Evolutionary conservation across 208 protist species (phyloP).

Genomic region (Acanthamoeba castellanii): DNA sequence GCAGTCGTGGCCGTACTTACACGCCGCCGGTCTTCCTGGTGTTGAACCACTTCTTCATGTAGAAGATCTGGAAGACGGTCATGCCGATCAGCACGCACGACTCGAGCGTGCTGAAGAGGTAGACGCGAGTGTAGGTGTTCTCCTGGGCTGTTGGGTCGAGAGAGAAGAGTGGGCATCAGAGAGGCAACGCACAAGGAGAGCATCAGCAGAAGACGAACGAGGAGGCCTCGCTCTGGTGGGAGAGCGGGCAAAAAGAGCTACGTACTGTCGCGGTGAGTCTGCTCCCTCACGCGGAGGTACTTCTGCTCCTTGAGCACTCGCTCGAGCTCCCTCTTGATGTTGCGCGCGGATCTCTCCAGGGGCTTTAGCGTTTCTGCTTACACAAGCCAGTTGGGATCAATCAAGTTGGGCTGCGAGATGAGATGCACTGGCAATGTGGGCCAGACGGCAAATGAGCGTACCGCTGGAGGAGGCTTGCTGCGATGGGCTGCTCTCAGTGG

Average conservation of each 20-base stretch:
- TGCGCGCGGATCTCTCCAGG: slow-evolving; percentile 3
- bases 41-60: slow-evolving; percentile 74
- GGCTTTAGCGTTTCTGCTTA: neutral
- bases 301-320: slow-evolving; percentile 19
- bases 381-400: neutral
- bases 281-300: slow-evolving; percentile 43
- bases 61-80: slow-evolving; percentile 61
- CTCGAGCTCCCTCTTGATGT: slow-evolving; percentile 19
- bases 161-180: neutral
- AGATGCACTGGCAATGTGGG: neutral
- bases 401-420: too few species aligned
- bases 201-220: neutral
- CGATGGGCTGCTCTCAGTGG: neutral
- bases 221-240: neutral
- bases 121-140: slow-evolving; percentile 65
- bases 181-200: neutral
- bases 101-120: slow-evolving; percentile 67
- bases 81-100: slow-evolving; percentile 41
- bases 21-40: slow-evolving; percentile 36
- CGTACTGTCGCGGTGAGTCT: slow-evolving; percentile 49
- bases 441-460: neutral
- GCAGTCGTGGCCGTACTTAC: neutral
- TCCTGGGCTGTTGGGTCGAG: slow-evolving; percentile 52
- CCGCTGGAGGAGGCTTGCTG: neutral
- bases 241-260: neutral